phyloP scores from a whole-genome alignment of 1,284 basidiomycete species.

The Cerioporus squamosus region DNA sequence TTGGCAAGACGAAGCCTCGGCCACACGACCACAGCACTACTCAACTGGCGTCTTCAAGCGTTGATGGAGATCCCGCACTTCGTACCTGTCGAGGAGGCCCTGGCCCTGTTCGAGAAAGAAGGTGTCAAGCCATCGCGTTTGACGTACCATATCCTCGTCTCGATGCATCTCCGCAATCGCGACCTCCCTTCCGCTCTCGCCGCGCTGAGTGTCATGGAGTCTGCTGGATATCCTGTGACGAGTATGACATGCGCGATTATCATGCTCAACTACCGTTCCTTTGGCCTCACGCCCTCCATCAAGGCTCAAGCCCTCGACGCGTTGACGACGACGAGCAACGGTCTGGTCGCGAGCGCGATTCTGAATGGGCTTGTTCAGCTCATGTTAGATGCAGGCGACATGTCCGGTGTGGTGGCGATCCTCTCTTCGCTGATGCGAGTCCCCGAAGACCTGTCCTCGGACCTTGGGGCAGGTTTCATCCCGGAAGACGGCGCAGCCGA shows the following conservation, averaged over 20 bases:
- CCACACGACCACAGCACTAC: constrained; percentile 53
- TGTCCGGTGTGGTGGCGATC: constrained; percentile 47
- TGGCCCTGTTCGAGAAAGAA: constrained; percentile 53
- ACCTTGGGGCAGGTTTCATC: constrained; percentile 39
- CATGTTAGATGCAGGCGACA: constrained; percentile 59
- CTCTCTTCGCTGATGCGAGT: constrained; percentile 52
- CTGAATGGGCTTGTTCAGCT: constrained; percentile 69
- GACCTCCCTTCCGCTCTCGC: constrained; percentile 59
- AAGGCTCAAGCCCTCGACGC: constrained; percentile 53
- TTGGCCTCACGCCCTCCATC: constrained; percentile 63
- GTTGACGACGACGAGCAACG: constrained; percentile 42
- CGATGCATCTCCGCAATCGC: constrained; percentile 69
- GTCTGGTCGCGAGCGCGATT: constrained; percentile 48
- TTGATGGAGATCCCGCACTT: constrained; percentile 57
- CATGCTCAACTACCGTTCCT: constrained; percentile 56
- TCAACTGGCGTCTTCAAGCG: constrained; percentile 72
- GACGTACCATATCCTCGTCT: constrained; percentile 69
- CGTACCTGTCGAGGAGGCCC: constrained; percentile 44
- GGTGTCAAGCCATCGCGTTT: constrained; percentile 53
- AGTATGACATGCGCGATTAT: constrained; percentile 64
- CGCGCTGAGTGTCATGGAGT: constrained; percentile 57
- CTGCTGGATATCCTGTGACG: constrained; percentile 56
- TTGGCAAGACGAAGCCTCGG: constrained; percentile 52
- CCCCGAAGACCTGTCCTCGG: constrained; percentile 23
- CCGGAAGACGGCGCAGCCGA: constrained; percentile 31